Conservation (phyloP, 805 yeast species). For the Candida corydali region DNA sequence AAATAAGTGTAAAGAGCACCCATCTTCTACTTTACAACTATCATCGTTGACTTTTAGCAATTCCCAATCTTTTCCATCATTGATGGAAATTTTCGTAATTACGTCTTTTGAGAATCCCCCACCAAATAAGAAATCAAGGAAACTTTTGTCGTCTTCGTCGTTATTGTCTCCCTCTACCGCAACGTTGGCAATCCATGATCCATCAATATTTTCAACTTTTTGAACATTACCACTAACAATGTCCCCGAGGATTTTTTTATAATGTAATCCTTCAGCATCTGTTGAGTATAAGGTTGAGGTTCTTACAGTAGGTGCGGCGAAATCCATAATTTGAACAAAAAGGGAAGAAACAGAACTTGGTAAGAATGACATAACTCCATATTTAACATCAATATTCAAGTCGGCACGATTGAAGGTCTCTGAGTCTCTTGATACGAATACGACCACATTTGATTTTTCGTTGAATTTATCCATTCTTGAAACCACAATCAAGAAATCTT, state of each 20-base stretch:
- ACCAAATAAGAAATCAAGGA: conserved; percentile 23
- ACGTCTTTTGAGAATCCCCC: conserved; percentile 13
- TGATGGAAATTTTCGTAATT: conserved; percentile 40
- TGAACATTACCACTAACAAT: conserved; percentile 40
- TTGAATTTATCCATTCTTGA: conserved; percentile 42
- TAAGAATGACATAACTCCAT: conserved; percentile 35
- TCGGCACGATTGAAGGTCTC: conserved; percentile 34
- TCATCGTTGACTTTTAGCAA: conserved; percentile 39
- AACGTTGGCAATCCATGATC: conserved; percentile 53
- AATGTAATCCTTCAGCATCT: conserved; percentile 56
- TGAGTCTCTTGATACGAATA: conserved; percentile 48
- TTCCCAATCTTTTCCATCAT: conserved; percentile 54
- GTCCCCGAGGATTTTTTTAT: conserved; percentile 39
- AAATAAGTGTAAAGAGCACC: conserved; percentile 46
- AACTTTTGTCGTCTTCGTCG: conserved; percentile 9
- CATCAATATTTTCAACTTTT: conserved; percentile 52
- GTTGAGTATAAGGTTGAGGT: conserved; percentile 42
- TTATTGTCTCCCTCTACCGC: conserved; percentile 15
- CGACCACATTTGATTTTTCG: conserved; percentile 28
- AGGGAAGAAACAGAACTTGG: conserved; percentile 35
- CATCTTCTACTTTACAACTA: conserved; percentile 37
- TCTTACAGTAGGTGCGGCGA: conserved; percentile 4
- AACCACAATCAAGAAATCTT: conserved; percentile 37
- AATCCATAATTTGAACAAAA: conserved; percentile 23
- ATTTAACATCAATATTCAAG: conserved; percentile 31